Conservation (phyloP, 2,329 filamentous ascomycete species). For the Colletotrichum sp. region DNA sequence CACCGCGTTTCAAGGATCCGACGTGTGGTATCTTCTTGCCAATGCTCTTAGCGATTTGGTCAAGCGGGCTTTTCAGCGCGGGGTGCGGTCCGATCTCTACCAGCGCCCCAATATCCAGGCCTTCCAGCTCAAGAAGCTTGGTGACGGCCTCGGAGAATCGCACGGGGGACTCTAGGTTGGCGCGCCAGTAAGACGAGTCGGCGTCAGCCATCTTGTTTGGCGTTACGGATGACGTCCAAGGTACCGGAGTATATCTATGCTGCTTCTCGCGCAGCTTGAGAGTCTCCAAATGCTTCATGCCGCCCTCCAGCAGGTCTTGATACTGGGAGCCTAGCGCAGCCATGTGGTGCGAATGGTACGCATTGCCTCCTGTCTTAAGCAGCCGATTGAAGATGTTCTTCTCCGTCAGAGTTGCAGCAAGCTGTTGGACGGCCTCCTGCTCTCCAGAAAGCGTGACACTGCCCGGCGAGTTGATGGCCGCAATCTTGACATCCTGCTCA, state of each 20-base stretch:
- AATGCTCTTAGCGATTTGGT: background rate
- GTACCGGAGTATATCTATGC: background rate
- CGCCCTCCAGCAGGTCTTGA: background rate
- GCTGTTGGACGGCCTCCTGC: background rate
- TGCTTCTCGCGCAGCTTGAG: background rate
- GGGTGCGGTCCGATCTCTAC: background rate
- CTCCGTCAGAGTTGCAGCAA: background rate
- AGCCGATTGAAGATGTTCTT: background rate
- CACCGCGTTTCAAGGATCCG: background rate
- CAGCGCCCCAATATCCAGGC: background rate
- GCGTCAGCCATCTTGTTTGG: background rate
- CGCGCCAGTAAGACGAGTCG: background rate
- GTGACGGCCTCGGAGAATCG: background rate
- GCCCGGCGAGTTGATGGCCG: background rate
- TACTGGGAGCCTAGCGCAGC: background rate
- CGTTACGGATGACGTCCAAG: background rate
- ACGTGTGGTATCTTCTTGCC: background rate
- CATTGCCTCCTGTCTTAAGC: background rate
- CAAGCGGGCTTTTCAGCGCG: background rate
- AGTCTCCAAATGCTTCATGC: background rate
- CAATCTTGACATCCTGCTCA: background rate
- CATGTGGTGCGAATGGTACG: background rate
- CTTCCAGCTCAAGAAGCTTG: background rate
- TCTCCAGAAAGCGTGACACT: background rate
- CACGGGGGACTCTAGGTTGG: background rate